Evolutionary conservation across 2,329 filamentous ascomycete genomes (phyloP).

Genomic region (Cryphonectria naterciae): DNA sequence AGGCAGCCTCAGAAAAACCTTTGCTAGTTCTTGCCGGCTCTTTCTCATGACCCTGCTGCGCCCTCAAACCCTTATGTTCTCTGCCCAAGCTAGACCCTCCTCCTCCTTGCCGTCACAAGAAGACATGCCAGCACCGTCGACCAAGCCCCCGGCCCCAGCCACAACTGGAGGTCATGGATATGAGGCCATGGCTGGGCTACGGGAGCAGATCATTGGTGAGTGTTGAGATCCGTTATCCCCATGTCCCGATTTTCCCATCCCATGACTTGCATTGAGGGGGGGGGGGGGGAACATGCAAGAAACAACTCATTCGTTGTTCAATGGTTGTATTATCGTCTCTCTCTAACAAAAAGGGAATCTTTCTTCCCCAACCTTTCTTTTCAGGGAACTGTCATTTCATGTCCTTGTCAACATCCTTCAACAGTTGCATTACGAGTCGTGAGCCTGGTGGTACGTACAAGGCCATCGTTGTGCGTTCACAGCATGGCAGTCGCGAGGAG

Average conservation of each 20-base stretch:
- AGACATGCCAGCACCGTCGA: not conserved
- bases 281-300: too few relatives aligned
- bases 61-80: slow-evolving; percentile 14
- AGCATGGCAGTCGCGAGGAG: slow-evolving; percentile 36
- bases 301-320: too few relatives aligned
- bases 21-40: not conserved
- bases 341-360: not conserved
- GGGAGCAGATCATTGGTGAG: slow-evolving; percentile 26
- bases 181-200: slow-evolving; percentile 14
- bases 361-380: not conserved
- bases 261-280: too few relatives aligned
- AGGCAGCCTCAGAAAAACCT: not conserved
- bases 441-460: slow-evolving; percentile 35
- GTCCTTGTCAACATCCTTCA: slow-evolving; percentile 26
- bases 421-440: slow-evolving; percentile 35
- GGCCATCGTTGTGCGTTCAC: slow-evolving; percentile 34
- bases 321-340: not conserved
- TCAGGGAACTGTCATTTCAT: slow-evolving; percentile 39
- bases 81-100: slow-evolving; percentile 7
- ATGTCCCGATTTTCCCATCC: not conserved
- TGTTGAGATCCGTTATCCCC: not conserved
- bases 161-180: slow-evolving; percentile 16
- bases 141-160: not conserved
- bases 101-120: slow-evolving; percentile 2
- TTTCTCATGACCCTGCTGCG: slow-evolving; percentile 26